Base-by-base conservation (phyloP, 192 early-diverging fungal species). In the Coemansia sp. region DNA sequence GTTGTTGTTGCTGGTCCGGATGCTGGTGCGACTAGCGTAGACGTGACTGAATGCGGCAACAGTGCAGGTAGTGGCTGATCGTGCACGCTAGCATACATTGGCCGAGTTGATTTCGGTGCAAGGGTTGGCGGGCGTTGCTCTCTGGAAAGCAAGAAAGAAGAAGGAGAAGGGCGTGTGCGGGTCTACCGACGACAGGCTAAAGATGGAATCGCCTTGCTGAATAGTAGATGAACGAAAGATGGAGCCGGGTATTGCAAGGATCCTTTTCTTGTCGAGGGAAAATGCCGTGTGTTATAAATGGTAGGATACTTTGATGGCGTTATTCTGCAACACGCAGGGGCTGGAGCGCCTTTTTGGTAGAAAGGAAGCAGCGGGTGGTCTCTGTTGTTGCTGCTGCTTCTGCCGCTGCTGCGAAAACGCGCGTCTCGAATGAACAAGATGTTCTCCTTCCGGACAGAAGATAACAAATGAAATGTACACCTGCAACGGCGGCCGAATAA, bases 41-140 rank as follows among this genome's bases (percentile, higher is more conserved):
- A 59, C 56, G 70, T 68, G 55, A 69, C 63, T 65, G 69, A 64
- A 45, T 72, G 70, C 66, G 69, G 67, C 65, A 79, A 62, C 75
- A 68, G 75, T 57, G 68, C 62, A 59, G 72, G 57, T 11, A 65
- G 75, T 68, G 75, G 70, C 66, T 72, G 75, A 62, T 68, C 66
- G 65, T 79, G 75, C 63, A 72, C 75, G 29, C 70, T 79, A 53
- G 70, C 50, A 48, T 72, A 79, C 75, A 79, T 79, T 61, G 55
- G 72, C 52, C 52, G 33, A 54, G 23, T 6, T 31, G 52, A 30
- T 54, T 57, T 29, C 55, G 50, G 60, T 54, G 30, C 52, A 54
- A 54, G 15, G 29, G 30, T 14, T 15, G 30, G 29, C 14, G 20
- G 33, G 52, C 1, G n/a, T 7, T 29, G n/a, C 7, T 28, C 28